Base-by-base conservation (phyloP, 176 grass and related monocot genomes). In the Paspalum notatum region DNA sequence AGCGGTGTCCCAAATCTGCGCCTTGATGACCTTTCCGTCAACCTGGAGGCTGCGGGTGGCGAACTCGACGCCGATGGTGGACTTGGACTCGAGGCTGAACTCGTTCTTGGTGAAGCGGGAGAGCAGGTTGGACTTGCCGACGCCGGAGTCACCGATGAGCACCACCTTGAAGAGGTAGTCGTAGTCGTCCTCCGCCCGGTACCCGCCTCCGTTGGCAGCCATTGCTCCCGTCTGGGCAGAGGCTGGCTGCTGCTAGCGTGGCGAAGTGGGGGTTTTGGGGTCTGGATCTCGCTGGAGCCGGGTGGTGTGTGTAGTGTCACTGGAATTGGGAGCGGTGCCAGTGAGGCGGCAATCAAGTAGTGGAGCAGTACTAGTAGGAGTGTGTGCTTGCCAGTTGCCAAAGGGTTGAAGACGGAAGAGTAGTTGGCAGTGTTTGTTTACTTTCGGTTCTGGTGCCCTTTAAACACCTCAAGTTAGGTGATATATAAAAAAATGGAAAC, bases 1-100 rank as follows among this genome's bases (percentile, higher is more conserved):
- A 49, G 90, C 90, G 27, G 90, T 93, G 83, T 93, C 90, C 90
- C 90, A 93, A 83, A 93, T 93, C 83, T 93, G 90, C 46, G 90
- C 90, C 80, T 92, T 92, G 79, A 90, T 72, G 62, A 93, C 88
- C 85, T 97, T 97, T 22, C 82, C 88, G 27, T 97, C 93, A 15
- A 93, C 91, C 70, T 84, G 77, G 47, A 97, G 78, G 55, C 82
- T 97, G 79, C 93, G 79, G 4, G 95, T 98, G 47, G 95, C 95
- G 88, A 98, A 98, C 84, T 98, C 95, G 54, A 98, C 95, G 42
- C 92, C 95, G 75, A 98, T 98, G 79, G 95, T 98, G 81, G 95
- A 95, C 62, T 98, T 98, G 53, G 92, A 95, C 79, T 98, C 92
- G 76, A 95, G 92, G 86, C 92, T 93, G 86, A 98, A 98, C 88